Base-by-base conservation (phyloP, 2,329 filamentous ascomycete species). In the Sporothrix variecibatus region DNA sequence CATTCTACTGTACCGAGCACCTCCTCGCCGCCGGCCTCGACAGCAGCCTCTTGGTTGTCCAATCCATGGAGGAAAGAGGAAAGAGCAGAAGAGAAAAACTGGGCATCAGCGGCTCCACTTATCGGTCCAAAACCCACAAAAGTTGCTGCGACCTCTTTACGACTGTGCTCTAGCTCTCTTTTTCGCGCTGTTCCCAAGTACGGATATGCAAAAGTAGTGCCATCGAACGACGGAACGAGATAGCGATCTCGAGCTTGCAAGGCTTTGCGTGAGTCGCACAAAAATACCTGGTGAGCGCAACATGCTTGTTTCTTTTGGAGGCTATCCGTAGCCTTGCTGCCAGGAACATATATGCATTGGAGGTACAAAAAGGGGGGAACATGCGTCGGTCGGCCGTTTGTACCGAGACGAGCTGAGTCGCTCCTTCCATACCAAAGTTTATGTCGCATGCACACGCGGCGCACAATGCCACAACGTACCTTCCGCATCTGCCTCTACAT, bases 61-160 rank as follows among this genome's bases (percentile, higher is more conserved):
- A 64, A 40, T 64, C 58, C 58, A 40, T 23, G 58, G 38, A 3
- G 34, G 2, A 34, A 34, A 34, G 34, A 34, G 34, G 62, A 46
- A 26, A 40, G 23, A 67, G 62, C 51, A 56, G 26, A 53, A 56
- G 26, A 23, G 26, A 49, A 62, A 69, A 69, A 69, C 43, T 53
- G 65, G 65, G 28, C 65, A 51, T 31, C 43, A n/a, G 43, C 62
- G 34, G 9, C 46, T 51, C 65, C 65, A 69, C 65, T 34, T 53
- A 1, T 40, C 40, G 23, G 62, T 11, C 28, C 38, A 8, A 23
- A 67, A 67, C 62, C 62, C 62, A 67, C 62, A 67, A 67, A 65
- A 67, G 38, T 28, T 67, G 38, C 62, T 67, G 62, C 62, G 62
- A 67, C 62, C 62, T 46, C 62, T 67, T 67, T 67, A 65, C 38